Evolutionary conservation across 495 filamentous ascomycete species (phyloP), one percentile per base, ranked within the genome.

Genomic region (Hypoxylon crocopeplum): DNA sequence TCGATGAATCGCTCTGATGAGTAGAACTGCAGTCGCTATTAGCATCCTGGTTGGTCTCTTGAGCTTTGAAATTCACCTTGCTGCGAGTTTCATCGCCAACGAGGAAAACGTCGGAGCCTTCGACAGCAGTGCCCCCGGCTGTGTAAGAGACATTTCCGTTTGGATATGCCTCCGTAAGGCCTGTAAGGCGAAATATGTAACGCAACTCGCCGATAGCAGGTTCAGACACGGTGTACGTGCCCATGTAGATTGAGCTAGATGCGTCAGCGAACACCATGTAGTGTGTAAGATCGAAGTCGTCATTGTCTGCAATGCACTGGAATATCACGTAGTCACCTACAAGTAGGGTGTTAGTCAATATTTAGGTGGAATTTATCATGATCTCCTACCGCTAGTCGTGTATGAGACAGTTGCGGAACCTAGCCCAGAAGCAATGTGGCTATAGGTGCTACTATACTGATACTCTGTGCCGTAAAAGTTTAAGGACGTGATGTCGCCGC

Each of bases 1-100:
- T 85, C 83, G 59, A 85, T 84, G 59, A 84, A 84, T 5, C 79
- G 77, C 17, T 84, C 66, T 48, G 78, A 81, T 1, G 80, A 83
- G 69, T 84, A 85, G 71, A 85, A 67, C 55, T 52, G 15, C 8
- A 8, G 3, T 16, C 8, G 17, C 16, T 22, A 12, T 52, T 34
- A 52, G 38, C 36, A 25, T 5, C 1, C n/a, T 2, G 8, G 10
- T 2, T 24, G 1, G 5, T 33, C 33, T 16, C 0, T 33, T 12
- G 1, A 20, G 10, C 1, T 24, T 19, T 30, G 17, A 25, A 22
- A 2, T 82, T 29, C 11, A 52, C 82, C 65, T 85, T 85, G 77
- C 75, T 79, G 30, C 83, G 79, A 0, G 82, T 84, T 59, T 84
- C 64, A 16, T 79, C 77, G 32, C 70, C 54, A 22, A 84, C 77